Evolutionary conservation across 352 stramenopile species (phyloP).

Genomic region (Globisporangium parvum): DNA sequence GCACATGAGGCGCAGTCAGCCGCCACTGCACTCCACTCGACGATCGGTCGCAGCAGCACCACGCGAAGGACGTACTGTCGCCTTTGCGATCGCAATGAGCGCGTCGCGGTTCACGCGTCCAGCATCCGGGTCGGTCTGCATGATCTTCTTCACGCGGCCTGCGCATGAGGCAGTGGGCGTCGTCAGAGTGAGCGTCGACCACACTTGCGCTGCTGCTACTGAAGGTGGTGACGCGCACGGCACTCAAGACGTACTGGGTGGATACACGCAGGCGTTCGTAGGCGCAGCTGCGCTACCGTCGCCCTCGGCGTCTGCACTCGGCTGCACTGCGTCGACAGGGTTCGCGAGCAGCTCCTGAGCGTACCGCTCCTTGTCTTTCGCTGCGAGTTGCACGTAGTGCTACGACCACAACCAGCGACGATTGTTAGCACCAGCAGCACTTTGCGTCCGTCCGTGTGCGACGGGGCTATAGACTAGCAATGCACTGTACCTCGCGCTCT

Average conservation of each 20-base stretch:
- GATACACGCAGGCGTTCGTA: constrained; percentile 48
- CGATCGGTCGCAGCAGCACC: too few relatives aligned
- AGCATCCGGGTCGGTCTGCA: constrained; percentile 90
- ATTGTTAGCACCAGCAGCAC: neutral
- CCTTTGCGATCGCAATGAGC: constrained; percentile 89
- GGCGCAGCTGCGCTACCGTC: constrained; percentile 15
- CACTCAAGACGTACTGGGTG: constrained; percentile 36
- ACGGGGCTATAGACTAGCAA: too few relatives aligned
- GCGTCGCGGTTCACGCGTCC: constrained; percentile 91
- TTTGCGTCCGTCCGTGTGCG: too few relatives aligned
- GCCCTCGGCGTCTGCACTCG: constrained; percentile 30
- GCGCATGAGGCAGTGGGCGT: constrained; percentile 10
- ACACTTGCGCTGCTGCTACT: too few relatives aligned
- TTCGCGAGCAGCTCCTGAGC: constrained; percentile 69
- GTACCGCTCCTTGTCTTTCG: constrained; percentile 85
- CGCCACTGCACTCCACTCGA: too few relatives aligned
- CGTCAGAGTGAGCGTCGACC: neutral
- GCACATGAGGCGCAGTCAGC: too few relatives aligned
- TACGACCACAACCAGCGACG: constrained; percentile 6
- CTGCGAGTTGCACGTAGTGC: constrained; percentile 78
- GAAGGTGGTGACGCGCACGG: too few relatives aligned
- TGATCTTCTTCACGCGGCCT: constrained; percentile 91
- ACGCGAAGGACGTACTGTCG: constrained; percentile 58
- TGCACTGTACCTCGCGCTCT: constrained; percentile 60
- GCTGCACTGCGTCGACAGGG: constrained; percentile 47